Percentiles rank a stretch among this genome's conserved stretches.
phyloP scores from a whole-genome alignment of 2,329 filamentous ascomycete genomes.

The Fusarium nanum region DNA sequence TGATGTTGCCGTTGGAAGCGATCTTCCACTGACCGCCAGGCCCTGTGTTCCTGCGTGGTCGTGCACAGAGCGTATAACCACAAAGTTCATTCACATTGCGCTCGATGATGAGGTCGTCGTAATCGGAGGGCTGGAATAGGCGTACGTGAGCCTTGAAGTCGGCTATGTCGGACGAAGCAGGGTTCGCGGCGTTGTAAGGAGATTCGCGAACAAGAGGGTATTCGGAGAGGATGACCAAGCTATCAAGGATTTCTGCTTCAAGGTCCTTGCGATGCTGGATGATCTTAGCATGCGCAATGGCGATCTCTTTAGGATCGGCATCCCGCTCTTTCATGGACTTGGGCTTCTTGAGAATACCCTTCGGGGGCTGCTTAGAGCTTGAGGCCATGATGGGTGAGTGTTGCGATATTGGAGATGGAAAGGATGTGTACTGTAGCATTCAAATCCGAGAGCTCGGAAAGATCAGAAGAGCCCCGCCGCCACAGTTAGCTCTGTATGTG shows the following conservation, averaged over 20 bases:
- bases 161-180: slow-evolving; percentile 68
- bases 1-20: slow-evolving; percentile 68
- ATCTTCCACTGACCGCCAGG: slow-evolving; percentile 76
- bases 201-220: slow-evolving; percentile 57
- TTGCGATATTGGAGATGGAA: neutral
- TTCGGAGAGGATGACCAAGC: slow-evolving; percentile 77
- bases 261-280: slow-evolving; percentile 85
- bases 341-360: slow-evolving; percentile 71
- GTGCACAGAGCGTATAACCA: slow-evolving; percentile 84
- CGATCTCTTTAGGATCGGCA: slow-evolving; percentile 68
- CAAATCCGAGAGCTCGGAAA: slow-evolving; percentile 4
- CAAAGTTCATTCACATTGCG: slow-evolving; percentile 86
- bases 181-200: slow-evolving; percentile 57
- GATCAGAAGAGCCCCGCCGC: slow-evolving; percentile 21
- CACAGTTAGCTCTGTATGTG: slow-evolving; percentile 13
- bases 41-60: slow-evolving; percentile 67
- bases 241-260: slow-evolving; percentile 77
- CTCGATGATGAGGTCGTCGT: slow-evolving; percentile 88
- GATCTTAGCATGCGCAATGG: slow-evolving; percentile 82
- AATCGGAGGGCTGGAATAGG: slow-evolving; percentile 87
- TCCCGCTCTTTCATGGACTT: slow-evolving; percentile 44
- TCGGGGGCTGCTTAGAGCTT: slow-evolving; percentile 54
- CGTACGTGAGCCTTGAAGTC: slow-evolving; percentile 75
- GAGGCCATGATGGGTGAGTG: slow-evolving; percentile 41
- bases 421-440: slow-evolving; percentile 8